phyloP scores from a whole-genome alignment of 2,329 filamentous ascomycete species.

The Clarireedia homoeocarpa region DNA sequence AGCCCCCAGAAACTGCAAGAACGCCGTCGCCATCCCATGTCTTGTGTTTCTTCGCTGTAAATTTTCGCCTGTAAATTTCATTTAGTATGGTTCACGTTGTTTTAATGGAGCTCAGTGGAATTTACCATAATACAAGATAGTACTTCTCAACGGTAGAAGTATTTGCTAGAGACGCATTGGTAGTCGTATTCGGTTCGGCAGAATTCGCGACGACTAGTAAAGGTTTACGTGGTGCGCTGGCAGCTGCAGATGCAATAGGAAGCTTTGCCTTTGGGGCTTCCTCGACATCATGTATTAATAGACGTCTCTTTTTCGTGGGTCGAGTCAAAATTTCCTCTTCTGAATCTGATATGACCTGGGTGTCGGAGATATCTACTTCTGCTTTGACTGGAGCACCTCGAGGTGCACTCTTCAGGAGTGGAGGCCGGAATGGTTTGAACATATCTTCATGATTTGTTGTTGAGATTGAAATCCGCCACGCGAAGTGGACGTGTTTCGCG shows the following conservation, averaged over 20 bases:
- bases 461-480: neutral
- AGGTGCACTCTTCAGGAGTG: slow-evolving; percentile 18
- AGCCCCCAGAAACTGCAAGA: slow-evolving; percentile 47
- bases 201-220: slow-evolving; percentile 24
- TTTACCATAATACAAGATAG: slow-evolving; percentile 29
- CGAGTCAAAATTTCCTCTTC: slow-evolving; percentile 10
- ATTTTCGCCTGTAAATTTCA: slow-evolving; percentile 48
- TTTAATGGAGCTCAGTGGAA: neutral
- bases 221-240: slow-evolving; percentile 26
- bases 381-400: slow-evolving; percentile 14
- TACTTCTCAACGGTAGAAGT: slow-evolving; percentile 21
- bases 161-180: neutral
- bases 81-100: neutral
- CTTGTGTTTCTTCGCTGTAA: slow-evolving; percentile 65
- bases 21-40: slow-evolving; percentile 71
- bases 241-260: slow-evolving; percentile 14
- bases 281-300: slow-evolving; percentile 22
- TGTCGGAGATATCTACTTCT: slow-evolving; percentile 13
- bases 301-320: slow-evolving; percentile 23
- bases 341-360: slow-evolving; percentile 12
- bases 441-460: slow-evolving; percentile 14
- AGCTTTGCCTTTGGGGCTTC: slow-evolving; percentile 16
- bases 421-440: slow-evolving; percentile 30
- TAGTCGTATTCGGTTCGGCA: slow-evolving; percentile 11
- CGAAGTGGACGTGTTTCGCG: neutral